A percentile compares a stretch with the other conserved stretches of the same genome.
Conservation (phyloP, 306 rosid species). For the Castanopsis chinensis region DNA sequence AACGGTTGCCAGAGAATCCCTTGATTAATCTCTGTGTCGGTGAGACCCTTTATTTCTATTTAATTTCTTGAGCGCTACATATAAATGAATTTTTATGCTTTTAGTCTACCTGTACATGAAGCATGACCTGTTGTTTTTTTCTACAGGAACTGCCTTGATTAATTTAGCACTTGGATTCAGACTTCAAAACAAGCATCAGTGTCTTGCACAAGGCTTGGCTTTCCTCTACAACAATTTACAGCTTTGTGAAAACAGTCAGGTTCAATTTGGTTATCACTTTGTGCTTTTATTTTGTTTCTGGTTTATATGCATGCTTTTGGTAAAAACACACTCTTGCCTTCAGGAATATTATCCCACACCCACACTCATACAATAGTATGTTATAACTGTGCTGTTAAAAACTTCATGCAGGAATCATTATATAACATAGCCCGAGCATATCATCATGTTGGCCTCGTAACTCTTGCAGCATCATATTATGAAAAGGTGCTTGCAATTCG, state of each 20-base stretch:
- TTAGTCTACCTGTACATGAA: slow-evolving; percentile 5
- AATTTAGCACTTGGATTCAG: slow-evolving; percentile 81
- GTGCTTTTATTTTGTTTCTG: slow-evolving; percentile 1
- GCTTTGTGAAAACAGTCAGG: slow-evolving; percentile 77
- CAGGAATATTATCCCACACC: background rate
- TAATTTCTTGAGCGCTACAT: background rate
- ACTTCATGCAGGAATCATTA: slow-evolving; percentile 61
- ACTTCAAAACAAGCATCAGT: slow-evolving; percentile 89
- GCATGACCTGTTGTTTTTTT: background rate
- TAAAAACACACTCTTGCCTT: background rate
- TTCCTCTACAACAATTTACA: slow-evolving; percentile 74
- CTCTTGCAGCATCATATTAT: slow-evolving; percentile 64
- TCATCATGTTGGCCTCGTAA: slow-evolving; percentile 82
- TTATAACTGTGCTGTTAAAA: background rate
- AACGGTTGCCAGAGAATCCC: slow-evolving; percentile 67
- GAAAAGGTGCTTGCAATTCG: slow-evolving; percentile 62
- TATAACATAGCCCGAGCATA: slow-evolving; percentile 80
- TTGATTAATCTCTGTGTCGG: slow-evolving; percentile 86
- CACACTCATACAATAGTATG: background rate
- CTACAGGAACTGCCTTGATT: slow-evolving; percentile 73
- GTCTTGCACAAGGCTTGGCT: slow-evolving; percentile 82
- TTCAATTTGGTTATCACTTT: slow-evolving; percentile 26
- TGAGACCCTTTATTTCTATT: slow-evolving; percentile 30
- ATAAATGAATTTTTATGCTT: slow-evolving; percentile 9
- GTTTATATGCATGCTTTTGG: background rate